Evolutionary conservation across 441 rosid species (phyloP).

Genomic region (Eutrema salsugineum): DNA sequence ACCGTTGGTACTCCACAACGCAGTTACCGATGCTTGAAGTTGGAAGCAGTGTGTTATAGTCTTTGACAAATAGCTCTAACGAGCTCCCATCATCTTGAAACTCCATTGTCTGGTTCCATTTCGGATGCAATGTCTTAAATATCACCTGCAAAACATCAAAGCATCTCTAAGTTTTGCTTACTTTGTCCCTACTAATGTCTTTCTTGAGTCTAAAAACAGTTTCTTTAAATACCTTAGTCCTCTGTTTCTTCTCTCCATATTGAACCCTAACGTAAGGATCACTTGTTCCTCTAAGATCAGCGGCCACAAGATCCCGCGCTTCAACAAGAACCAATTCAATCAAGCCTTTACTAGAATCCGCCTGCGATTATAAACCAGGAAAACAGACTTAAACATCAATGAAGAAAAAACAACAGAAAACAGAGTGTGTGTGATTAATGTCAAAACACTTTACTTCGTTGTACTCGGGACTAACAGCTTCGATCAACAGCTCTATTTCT

Average conservation of each 20-base stretch:
- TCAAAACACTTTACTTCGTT: constrained; percentile 44
- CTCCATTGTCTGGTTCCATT: constrained; percentile 94
- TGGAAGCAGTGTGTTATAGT: constrained; percentile 81
- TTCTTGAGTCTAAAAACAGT: not conserved
- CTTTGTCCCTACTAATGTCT: not conserved
- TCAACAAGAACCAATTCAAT: constrained; percentile 84
- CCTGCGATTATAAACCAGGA: not conserved
- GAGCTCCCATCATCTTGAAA: constrained; percentile 82
- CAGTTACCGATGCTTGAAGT: constrained; percentile 80
- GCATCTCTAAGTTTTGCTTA: not conserved
- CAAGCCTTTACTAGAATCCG: constrained; percentile 59
- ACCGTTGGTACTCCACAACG: constrained; percentile 78
- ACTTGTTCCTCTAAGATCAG: constrained; percentile 96
- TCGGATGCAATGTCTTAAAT: constrained; percentile 69
- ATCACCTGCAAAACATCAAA: constrained; percentile 50
- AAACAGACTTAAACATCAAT: not conserved
- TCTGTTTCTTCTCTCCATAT: constrained; percentile 74
- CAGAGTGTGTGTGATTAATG: constrained; percentile 44
- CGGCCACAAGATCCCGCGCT: constrained; percentile 86
- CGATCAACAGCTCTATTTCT: constrained; percentile 82
- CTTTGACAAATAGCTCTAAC: constrained; percentile 76
- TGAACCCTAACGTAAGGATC: constrained; percentile 97
- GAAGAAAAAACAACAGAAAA: not conserved
- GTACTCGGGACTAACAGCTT: constrained; percentile 54
- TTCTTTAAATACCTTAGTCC: constrained; percentile 63